Base-by-base conservation (phyloP, 2,329 filamentous ascomycete genomes). In the Aspergillus tamarii region DNA sequence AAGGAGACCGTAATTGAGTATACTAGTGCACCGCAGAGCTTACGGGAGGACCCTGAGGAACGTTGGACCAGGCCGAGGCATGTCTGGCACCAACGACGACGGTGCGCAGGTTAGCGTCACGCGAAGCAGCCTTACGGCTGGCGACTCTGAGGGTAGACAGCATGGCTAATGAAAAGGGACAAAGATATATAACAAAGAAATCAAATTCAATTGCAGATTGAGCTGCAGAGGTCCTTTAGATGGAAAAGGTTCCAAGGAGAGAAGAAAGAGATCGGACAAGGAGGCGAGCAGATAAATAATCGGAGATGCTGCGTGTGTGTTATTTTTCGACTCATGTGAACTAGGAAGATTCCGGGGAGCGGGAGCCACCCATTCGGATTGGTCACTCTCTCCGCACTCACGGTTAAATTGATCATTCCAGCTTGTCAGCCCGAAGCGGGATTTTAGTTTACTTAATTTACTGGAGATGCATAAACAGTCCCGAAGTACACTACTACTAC, bases 1-100 rank as follows among this genome's bases (percentile, higher is more conserved):
- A n/a, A 32, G 8, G 48, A 52, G 16, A 32, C 16, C 4, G 9
- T 19, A 52, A 52, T 32, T 32, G 16, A 32, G 7, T n/a, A 14
- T n/a, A 4, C 1, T 11, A 3, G 11, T 52, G 48, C 48, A n/a
- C 9, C 34, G 28, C 12, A 52, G 28, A 52, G 48, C 48, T 82
- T 88, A 95, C 93, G 77, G 94, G 94, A 87, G 94, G 94, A 69
- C 94, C 94, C 83, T 97, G 92, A 71, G 92, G 90, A 61, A 98
- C 93, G 75, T 91, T 91, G 76, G 92, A 88, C 94, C 94, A 98
- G 71, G 91, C 92, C 66, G 93, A 97, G 72, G 88, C 89, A 73
- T 89, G 87, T 76, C 87, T 84, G 68, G 83, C 78, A 70, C 82
- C 82, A 64, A 76, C 72, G 63, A 78, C 64, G 28, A 79, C 69